phyloP scores from a whole-genome alignment of 2,329 filamentous ascomycete genomes.

The Talaromyces verruculosus region DNA sequence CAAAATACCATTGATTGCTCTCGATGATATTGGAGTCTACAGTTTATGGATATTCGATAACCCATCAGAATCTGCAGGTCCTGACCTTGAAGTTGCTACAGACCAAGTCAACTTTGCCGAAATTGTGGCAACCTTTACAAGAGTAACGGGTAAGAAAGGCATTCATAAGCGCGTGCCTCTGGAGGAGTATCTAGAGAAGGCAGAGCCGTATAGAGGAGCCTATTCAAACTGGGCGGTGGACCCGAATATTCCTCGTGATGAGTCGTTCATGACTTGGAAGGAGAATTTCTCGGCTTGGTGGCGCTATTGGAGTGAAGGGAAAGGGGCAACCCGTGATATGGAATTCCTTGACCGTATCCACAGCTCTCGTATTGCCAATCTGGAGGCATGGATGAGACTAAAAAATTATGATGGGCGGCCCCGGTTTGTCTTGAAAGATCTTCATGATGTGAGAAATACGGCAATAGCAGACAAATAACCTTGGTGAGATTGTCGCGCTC shows the following conservation, averaged over 20 bases:
- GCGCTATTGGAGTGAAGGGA: constrained; percentile 20
- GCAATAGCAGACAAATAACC: background rate
- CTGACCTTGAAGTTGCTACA: constrained; percentile 24
- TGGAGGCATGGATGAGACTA: constrained; percentile 19
- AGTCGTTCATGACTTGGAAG: constrained; percentile 20
- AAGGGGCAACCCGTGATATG: constrained; percentile 18
- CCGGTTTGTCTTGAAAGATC: constrained; percentile 13
- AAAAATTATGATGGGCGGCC: constrained; percentile 16
- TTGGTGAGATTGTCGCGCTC: background rate
- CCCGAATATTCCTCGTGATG: constrained; percentile 10
- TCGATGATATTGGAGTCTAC: constrained; percentile 26
- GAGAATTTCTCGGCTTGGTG: constrained; percentile 21
- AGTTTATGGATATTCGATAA: constrained; percentile 26
- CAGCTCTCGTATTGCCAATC: constrained; percentile 5
- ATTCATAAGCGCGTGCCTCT: constrained; percentile 13
- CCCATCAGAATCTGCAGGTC: constrained; percentile 19
- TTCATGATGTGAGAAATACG: constrained; percentile 11
- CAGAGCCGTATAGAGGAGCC: constrained; percentile 17
- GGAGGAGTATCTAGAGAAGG: constrained; percentile 16
- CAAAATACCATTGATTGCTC: constrained; percentile 23
- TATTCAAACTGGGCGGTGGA: constrained; percentile 15
- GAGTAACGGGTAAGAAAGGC: constrained; percentile 17
- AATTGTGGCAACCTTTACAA: constrained; percentile 10
- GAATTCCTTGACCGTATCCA: constrained; percentile 14
- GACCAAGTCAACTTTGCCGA: constrained; percentile 22